A percentile compares a stretch with the other conserved stretches of the same genome.
phyloP scores from a whole-genome alignment of 306 rosid species.

The Acacia confusa region DNA sequence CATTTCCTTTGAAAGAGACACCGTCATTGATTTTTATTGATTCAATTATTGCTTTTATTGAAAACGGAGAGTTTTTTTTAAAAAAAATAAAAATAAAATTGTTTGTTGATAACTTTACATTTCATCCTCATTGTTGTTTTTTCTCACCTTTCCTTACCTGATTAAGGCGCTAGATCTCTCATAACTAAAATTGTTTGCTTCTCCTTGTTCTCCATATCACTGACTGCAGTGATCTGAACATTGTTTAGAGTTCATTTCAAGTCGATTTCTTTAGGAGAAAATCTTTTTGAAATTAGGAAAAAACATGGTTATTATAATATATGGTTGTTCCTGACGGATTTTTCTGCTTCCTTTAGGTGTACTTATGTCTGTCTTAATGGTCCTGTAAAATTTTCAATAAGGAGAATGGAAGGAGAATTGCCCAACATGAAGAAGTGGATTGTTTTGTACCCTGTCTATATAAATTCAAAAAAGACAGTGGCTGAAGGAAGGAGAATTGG shows the following conservation, averaged over 20 bases:
- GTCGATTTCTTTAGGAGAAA: not conserved
- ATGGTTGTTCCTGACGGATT: not conserved
- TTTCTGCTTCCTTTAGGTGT: not conserved
- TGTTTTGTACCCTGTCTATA: conserved; percentile 78
- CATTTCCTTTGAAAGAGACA: not conserved
- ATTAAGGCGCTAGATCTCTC: conserved; percentile 4
- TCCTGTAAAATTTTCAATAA: not conserved
- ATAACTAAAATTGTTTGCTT: not conserved
- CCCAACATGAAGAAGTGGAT: conserved; percentile 74
- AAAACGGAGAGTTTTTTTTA: not conserved
- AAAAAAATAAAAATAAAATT: no score
- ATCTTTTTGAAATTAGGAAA: not conserved
- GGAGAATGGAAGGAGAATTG: conserved; percentile 60
- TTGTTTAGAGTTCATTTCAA: not conserved
- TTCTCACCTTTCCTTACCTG: not conserved
- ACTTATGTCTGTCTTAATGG: not conserved
- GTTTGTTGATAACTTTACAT: not conserved
- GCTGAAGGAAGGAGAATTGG: conserved; percentile 87
- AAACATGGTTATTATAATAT: not conserved
- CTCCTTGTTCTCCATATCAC: not conserved
- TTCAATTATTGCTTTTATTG: not conserved
- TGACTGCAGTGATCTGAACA: not conserved
- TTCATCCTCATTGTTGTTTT: not conserved
- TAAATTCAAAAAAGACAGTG: conserved; percentile 80
- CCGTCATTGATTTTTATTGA: not conserved